These are phyloP conservation scores for Hericium rajendrae DNA, from an alignment of 768 basidiomycete genomes.

Conservation along the genomic window DNA sequence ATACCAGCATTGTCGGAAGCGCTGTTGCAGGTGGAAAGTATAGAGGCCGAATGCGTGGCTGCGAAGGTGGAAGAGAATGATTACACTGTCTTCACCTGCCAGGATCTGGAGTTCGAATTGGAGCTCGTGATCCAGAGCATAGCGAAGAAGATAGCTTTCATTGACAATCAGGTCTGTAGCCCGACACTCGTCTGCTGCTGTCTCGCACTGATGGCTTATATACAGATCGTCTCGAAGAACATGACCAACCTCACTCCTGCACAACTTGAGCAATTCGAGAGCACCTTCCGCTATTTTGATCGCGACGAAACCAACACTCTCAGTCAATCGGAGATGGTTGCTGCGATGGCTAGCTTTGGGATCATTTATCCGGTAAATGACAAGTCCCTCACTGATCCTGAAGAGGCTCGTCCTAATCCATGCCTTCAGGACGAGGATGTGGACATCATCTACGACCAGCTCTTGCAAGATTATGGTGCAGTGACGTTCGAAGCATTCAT, in stretches of 20 bases:
- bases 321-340: slow-evolving; percentile 77
- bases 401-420: background rate
- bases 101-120: slow-evolving; percentile 86
- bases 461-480: slow-evolving; percentile 74
- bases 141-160: slow-evolving; percentile 86
- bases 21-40: slow-evolving; percentile 41
- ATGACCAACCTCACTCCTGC: slow-evolving; percentile 93
- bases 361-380: slow-evolving; percentile 71
- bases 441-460: slow-evolving; percentile 71
- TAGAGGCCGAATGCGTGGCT: slow-evolving; percentile 67
- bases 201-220: background rate
- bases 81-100: slow-evolving; percentile 81
- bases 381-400: background rate
- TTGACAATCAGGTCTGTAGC: slow-evolving; percentile 80
- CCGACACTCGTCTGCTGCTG: background rate
- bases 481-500: slow-evolving; percentile 93
- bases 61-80: slow-evolving; percentile 98
- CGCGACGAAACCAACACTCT: slow-evolving; percentile 87
- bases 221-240: slow-evolving; percentile 84
- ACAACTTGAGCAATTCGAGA: slow-evolving; percentile 92
- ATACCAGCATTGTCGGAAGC: slow-evolving; percentile 56
- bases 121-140: slow-evolving; percentile 74
- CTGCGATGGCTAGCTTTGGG: slow-evolving; percentile 88
- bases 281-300: slow-evolving; percentile 97
- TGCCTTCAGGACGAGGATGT: slow-evolving; percentile 71